Conservation (phyloP, 23 red algal species). For the Gracilaria domingensis region DNA sequence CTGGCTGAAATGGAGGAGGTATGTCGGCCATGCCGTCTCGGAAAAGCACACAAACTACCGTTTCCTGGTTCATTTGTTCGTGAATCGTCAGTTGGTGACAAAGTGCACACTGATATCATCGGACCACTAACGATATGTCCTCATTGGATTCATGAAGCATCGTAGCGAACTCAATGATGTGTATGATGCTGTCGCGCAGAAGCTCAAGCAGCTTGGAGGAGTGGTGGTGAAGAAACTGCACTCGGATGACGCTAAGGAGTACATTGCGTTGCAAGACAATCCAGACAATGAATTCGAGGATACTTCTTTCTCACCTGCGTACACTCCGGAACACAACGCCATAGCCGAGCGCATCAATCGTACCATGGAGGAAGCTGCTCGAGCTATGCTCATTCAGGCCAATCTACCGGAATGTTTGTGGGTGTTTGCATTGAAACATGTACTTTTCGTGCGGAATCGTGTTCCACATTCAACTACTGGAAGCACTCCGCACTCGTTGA, state of each 20-base stretch:
- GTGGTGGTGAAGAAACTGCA: neutral
- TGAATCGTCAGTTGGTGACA: neutral
- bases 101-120: conserved; percentile 35
- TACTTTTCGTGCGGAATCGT: neutral
- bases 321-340: conserved; percentile 32
- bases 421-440: neutral
- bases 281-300: neutral
- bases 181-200: neutral
- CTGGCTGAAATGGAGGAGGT: conserved; percentile 16
- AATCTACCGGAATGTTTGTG: neutral
- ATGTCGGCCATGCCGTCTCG: conserved; percentile 12
- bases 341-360: conserved; percentile 37
- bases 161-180: neutral
- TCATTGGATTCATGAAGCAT: conserved; percentile 10
- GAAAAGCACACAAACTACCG: conserved; percentile 30
- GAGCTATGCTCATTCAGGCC: neutral
- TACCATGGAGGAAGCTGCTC: conserved; percentile 24
- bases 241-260: neutral
- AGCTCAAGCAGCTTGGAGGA: conserved; percentile 27
- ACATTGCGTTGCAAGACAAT: conserved; percentile 13
- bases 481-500: neutral
- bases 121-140: conserved; percentile 22
- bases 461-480: neutral
- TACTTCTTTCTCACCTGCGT: conserved; percentile 22
- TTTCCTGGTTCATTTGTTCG: conserved; percentile 2